phyloP scores from a whole-genome alignment of 2,329 filamentous ascomycete genomes.

The Sclerotinia glacialis region DNA sequence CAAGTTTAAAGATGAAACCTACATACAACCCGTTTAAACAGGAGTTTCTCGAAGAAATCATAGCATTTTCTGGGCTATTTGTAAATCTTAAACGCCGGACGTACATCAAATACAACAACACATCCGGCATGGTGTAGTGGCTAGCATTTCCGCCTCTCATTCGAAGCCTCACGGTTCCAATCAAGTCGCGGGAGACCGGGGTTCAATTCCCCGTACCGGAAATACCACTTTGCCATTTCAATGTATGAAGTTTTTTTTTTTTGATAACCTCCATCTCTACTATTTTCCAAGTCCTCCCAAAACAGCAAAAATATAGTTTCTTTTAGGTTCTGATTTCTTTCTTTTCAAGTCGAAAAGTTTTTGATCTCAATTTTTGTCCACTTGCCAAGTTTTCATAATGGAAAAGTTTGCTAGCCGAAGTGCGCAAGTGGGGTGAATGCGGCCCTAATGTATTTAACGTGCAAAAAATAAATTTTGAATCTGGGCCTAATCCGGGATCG shows the following conservation, averaged over 20 bases:
- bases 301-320: no score
- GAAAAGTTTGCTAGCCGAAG: neutral
- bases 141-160: conserved; percentile 17
- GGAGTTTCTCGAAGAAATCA: no score
- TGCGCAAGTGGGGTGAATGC: neutral
- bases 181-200: conserved; percentile 8
- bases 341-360: neutral
- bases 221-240: neutral
- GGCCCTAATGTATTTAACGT: neutral
- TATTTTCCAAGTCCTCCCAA: no score
- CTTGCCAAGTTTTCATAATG: neutral
- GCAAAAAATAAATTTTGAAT: neutral
- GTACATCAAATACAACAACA: neutral
- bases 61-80: accelerated
- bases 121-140: conserved; percentile 16
- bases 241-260: accelerated
- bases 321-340: neutral
- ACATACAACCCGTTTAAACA: neutral
- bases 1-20: neutral
- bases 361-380: neutral
- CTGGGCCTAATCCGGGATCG: conserved; percentile 6
- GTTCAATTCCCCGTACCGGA: conserved; percentile 18
- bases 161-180: no score
- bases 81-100: accelerated
- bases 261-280: no score